Percentiles rank a stretch among this genome's conserved stretches.
Conservation (phyloP, 257 asterid genomes). For the Verbascum thapsus region DNA sequence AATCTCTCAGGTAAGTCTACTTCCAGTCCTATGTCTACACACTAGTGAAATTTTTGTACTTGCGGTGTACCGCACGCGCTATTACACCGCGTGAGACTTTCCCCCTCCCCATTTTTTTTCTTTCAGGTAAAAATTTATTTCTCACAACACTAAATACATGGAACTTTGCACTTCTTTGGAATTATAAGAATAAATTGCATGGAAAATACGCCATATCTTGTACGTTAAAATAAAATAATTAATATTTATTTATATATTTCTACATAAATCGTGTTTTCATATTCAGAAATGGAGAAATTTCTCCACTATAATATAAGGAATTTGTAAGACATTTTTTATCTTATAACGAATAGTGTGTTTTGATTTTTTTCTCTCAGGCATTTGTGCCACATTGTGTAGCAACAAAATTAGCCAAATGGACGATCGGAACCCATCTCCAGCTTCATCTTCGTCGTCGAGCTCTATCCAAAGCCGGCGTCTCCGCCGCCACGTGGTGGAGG, state of each 20-base stretch:
- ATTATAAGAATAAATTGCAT: conserved; percentile 46
- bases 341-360: no score
- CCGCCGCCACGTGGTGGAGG: conserved; percentile 35
- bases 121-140: conserved; percentile 41
- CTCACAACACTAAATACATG: conserved; percentile 54
- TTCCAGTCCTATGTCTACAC: conserved; percentile 24
- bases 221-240: conserved; percentile 35
- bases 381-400: not conserved
- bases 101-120: conserved; percentile 1
- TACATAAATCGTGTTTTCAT: conserved; percentile 20
- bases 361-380: not conserved
- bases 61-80: conserved; percentile 13
- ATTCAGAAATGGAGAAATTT: conserved; percentile 18
- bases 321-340: no score
- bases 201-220: conserved; percentile 39
- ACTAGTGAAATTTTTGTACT: not conserved
- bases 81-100: conserved; percentile 16
- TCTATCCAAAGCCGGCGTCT: conserved; percentile 33
- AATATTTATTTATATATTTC: conserved; percentile 24
- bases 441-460: conserved; percentile 24
- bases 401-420: conserved; percentile 22
- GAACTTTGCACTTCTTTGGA: conserved; percentile 55
- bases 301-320: no score
- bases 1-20: conserved; percentile 28
- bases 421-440: conserved; percentile 31